These are phyloP conservation scores for Trichoderma pleuroti DNA, from an alignment of 2,329 filamentous ascomycete genomes.

Conservation along the genomic window DNA sequence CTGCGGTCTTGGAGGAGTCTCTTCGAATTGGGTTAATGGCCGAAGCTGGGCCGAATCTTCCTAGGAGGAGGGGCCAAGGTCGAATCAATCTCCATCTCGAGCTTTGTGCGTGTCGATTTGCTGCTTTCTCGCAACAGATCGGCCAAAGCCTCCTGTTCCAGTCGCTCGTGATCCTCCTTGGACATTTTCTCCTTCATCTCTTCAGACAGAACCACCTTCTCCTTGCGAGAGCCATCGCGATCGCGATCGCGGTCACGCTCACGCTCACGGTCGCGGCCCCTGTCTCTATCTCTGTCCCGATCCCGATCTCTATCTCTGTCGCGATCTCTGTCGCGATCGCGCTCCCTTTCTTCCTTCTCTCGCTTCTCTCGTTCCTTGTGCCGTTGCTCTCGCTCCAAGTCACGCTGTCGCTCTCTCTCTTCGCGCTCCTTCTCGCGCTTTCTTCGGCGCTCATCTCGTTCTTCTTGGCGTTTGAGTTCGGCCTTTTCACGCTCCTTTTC, in stretches of 20 bases:
- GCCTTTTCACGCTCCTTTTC: slow-evolving; percentile 49
- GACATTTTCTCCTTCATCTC: slow-evolving; percentile 53
- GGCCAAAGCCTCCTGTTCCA: slow-evolving; percentile 57
- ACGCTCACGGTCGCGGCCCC: slow-evolving; percentile 22
- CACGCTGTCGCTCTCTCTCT: slow-evolving; percentile 49
- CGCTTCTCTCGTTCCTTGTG: slow-evolving; percentile 38
- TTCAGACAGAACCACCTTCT: slow-evolving; percentile 40
- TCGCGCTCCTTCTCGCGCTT: slow-evolving; percentile 54
- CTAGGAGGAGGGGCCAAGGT: slow-evolving; percentile 54
- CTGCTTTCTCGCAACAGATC: slow-evolving; percentile 59
- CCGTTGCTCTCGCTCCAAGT: slow-evolving; percentile 39
- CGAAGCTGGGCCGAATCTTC: slow-evolving; percentile 50
- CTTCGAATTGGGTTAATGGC: slow-evolving; percentile 55
- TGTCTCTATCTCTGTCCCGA: slow-evolving; percentile 30
- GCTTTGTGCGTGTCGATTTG: slow-evolving; percentile 45
- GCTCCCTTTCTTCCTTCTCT: slow-evolving; percentile 33
- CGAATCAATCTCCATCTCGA: slow-evolving; percentile 55
- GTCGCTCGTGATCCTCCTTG: slow-evolving; percentile 54
- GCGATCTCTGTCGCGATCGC: slow-evolving; percentile 31
- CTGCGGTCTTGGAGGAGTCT: slow-evolving; percentile 43
- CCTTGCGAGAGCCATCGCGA: slow-evolving; percentile 33
- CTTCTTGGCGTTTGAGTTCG: slow-evolving; percentile 48
- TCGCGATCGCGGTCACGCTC: slow-evolving; percentile 22
- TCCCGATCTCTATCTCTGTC: slow-evolving; percentile 34
- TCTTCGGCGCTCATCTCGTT: slow-evolving; percentile 47